Conservation (phyloP, 1,284 basidiomycete species). For the Leccinum olivaceoglutinosum region DNA sequence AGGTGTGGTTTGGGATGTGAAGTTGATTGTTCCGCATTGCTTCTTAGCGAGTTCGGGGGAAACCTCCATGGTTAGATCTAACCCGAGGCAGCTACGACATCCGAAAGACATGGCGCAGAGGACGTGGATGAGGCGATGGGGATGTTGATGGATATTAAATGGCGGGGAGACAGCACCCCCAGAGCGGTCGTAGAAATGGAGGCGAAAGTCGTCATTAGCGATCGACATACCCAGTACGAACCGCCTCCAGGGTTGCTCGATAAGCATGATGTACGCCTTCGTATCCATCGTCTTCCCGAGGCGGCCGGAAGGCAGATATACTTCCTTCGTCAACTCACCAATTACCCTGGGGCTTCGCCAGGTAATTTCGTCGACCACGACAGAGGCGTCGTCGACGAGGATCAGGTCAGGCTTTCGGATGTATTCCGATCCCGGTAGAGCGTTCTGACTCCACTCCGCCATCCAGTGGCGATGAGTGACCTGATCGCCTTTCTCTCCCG, state of each 20-base stretch:
- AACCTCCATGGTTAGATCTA: background rate
- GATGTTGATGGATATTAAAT: background rate
- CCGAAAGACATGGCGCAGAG: conserved; percentile 1
- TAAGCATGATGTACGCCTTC: conserved; percentile 1
- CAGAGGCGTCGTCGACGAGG: background rate
- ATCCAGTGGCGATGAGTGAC: conserved; percentile 1
- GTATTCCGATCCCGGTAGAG: background rate
- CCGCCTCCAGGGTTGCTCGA: conserved; percentile 2
- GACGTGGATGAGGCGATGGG: background rate
- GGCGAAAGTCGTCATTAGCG: background rate
- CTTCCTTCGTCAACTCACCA: background rate
- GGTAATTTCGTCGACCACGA: background rate
- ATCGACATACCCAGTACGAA: conserved; percentile 1
- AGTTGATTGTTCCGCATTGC: too few relatives aligned
- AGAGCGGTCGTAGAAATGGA: background rate
- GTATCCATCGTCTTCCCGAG: conserved; percentile 2
- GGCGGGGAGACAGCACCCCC: background rate
- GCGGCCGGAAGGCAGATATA: background rate
- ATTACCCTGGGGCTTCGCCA: conserved; percentile 1
- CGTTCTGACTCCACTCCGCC: conserved; percentile 1
- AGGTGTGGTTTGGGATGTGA: background rate
- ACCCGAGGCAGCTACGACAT: background rate
- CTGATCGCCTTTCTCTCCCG: too few relatives aligned
- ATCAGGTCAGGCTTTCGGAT: background rate
- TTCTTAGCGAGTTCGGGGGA: background rate